phyloP scores from a whole-genome alignment of 148 eudicot genomes.

The Suaeda aralocaspica region DNA sequence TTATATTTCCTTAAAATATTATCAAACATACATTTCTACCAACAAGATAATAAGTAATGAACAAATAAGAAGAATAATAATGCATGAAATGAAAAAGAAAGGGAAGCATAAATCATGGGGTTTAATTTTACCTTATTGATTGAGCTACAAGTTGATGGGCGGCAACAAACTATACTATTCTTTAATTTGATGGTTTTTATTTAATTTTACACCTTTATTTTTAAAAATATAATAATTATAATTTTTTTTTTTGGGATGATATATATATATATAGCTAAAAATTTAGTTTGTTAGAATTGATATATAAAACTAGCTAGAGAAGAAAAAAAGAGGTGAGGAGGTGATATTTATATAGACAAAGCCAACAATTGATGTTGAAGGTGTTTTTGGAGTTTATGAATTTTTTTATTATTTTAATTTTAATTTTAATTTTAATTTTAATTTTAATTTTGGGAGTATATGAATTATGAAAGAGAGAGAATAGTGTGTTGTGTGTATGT shows the following conservation, averaged over 20 bases:
- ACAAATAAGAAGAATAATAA: not conserved
- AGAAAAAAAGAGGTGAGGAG: slow-evolving; percentile 5
- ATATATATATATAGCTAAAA: too few species aligned
- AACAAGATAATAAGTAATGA: too few species aligned
- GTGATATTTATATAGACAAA: slow-evolving; percentile 24
- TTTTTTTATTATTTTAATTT: too few species aligned
- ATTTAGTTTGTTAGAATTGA: not conserved
- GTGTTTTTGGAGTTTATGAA: not conserved
- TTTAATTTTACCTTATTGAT: slow-evolving; percentile 1
- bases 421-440: too few species aligned
- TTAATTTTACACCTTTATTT: too few species aligned
- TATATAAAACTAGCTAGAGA: not conserved
- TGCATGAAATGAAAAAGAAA: not conserved
- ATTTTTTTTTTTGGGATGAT: not conserved
- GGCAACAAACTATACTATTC: not conserved
- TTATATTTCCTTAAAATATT: not conserved
- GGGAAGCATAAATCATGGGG: not conserved
- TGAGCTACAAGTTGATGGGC: not conserved
- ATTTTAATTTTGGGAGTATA: not conserved
- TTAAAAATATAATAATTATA: not conserved
- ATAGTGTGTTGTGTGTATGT: not conserved
- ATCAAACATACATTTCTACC: not conserved
- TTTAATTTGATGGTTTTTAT: slow-evolving; percentile 12
- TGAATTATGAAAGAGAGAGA: not conserved
- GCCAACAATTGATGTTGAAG: not conserved